A percentile compares a stretch with the other conserved stretches of the same genome.
Evolutionary conservation across 2,329 filamentous ascomycete genomes (phyloP).

Genomic region (Beauveria asiatica): DNA sequence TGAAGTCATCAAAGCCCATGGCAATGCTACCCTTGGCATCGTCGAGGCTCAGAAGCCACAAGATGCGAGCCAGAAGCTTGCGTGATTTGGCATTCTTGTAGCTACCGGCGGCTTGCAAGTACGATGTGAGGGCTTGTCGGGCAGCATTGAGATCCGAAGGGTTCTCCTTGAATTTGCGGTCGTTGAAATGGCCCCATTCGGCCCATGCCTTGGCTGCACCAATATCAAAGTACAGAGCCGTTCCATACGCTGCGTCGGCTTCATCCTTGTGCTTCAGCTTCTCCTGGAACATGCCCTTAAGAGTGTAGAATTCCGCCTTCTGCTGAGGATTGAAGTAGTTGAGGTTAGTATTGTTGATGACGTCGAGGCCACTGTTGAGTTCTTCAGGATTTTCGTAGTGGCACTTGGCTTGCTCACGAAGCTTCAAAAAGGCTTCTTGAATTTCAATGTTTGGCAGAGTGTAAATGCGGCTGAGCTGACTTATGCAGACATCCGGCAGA

Average conservation of each 20-base stretch:
- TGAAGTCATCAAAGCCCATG: slow-evolving; percentile 86
- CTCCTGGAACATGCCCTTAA: slow-evolving; percentile 98
- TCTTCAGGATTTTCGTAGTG: slow-evolving; percentile 95
- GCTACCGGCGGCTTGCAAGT: slow-evolving; percentile 87
- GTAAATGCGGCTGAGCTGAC: slow-evolving; percentile 93
- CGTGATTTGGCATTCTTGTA: slow-evolving; percentile 97
- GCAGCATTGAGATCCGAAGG: slow-evolving; percentile 74
- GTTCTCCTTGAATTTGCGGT: slow-evolving; percentile 90
- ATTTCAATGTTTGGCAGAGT: slow-evolving; percentile 99
- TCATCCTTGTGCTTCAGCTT: slow-evolving; percentile 87
- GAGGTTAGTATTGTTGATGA: slow-evolving; percentile 99
- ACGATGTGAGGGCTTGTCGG: slow-evolving; percentile 88
- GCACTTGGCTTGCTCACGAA: slow-evolving; percentile 97
- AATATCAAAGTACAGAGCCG: slow-evolving; percentile 91
- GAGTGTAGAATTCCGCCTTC: slow-evolving; percentile 97
- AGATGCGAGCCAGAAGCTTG: slow-evolving; percentile 83
- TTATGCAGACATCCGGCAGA: slow-evolving; percentile 94
- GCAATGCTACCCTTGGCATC: slow-evolving; percentile 77
- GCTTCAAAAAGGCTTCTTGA: slow-evolving; percentile 94
- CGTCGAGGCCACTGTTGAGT: slow-evolving; percentile 84
- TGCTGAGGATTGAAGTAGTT: slow-evolving; percentile 96
- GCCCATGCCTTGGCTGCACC: slow-evolving; percentile 96
- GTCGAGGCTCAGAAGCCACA: slow-evolving; percentile 93
- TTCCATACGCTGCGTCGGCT: slow-evolving; percentile 88
- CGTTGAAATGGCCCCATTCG: slow-evolving; percentile 98